Evolutionary conservation across 2,329 filamentous ascomycete species (phyloP).

Genomic region (Pyrenophora seminiperda): DNA sequence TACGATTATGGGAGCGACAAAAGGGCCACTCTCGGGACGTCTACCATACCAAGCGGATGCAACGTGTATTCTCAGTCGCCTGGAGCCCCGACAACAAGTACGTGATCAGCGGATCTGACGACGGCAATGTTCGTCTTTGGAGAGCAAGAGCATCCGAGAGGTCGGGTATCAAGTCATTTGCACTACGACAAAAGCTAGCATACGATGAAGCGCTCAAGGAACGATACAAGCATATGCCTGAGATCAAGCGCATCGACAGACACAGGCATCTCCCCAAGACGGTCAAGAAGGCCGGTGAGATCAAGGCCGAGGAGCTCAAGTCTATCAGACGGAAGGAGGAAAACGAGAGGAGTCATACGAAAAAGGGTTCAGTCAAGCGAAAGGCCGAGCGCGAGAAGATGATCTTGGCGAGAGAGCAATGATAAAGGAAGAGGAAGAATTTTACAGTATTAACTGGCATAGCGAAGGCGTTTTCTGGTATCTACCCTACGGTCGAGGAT

Average conservation of each 20-base stretch:
- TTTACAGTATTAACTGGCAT: constrained; percentile 28
- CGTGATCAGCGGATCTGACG: constrained; percentile 87
- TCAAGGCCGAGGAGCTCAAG: constrained; percentile 87
- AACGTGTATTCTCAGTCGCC: constrained; percentile 82
- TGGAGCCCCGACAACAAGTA: constrained; percentile 92
- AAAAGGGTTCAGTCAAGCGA: constrained; percentile 76
- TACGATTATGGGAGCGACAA: constrained; percentile 82
- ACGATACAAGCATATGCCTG: constrained; percentile 93
- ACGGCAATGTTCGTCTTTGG: constrained; percentile 91
- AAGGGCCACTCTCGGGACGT: constrained; percentile 87
- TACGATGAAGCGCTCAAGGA: constrained; percentile 86
- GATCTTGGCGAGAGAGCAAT: constrained; percentile 72
- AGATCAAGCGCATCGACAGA: constrained; percentile 85
- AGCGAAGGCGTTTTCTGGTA: constrained; percentile 40
- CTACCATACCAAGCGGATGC: constrained; percentile 98
- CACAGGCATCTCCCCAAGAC: constrained; percentile 91
- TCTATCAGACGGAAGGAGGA: constrained; percentile 89
- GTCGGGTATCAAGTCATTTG: constrained; percentile 82
- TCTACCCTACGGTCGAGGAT: neutral
- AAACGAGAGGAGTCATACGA: constrained; percentile 90
- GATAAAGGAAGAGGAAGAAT: constrained; percentile 8
- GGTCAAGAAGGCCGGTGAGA: constrained; percentile 94
- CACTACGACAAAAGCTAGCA: constrained; percentile 85
- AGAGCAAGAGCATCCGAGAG: constrained; percentile 81
- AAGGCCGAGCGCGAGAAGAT: constrained; percentile 90